Evolutionary conservation across 2,329 filamentous ascomycete species (phyloP).

Genomic region (Myriosclerotinia duriaeana): DNA sequence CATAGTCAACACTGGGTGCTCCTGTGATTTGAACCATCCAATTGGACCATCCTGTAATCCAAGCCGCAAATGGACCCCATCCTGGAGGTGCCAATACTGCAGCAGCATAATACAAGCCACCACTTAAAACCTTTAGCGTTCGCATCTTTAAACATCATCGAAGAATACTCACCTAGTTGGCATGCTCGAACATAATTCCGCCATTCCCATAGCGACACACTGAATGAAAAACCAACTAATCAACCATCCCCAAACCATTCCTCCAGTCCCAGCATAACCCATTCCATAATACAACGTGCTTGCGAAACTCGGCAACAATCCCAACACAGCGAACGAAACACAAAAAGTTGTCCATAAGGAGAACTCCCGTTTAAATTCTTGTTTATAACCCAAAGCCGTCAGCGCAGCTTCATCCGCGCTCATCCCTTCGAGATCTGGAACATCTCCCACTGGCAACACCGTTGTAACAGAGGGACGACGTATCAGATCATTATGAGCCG

Average conservation of each 20-base stretch:
- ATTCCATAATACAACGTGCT: constrained; percentile 71
- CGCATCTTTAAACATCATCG: not conserved
- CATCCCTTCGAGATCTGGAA: constrained; percentile 47
- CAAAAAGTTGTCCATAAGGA: constrained; percentile 73
- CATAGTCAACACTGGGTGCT: constrained; percentile 66
- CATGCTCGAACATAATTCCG: constrained; percentile 72
- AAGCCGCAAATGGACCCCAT: constrained; percentile 66
- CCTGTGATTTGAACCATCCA: constrained; percentile 67
- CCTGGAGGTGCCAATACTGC: constrained; percentile 67
- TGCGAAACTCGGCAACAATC: constrained; percentile 68
- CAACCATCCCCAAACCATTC: constrained; percentile 76
- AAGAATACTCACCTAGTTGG: constrained; percentile 54
- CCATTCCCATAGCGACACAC: constrained; percentile 67
- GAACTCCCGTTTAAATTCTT: constrained; percentile 63
- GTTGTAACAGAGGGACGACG: constrained; percentile 47
- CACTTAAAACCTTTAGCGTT: constrained; percentile 42
- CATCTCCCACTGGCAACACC: constrained; percentile 49
- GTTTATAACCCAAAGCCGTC: constrained; percentile 58
- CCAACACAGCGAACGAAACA: constrained; percentile 71
- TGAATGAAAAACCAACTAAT: constrained; percentile 72
- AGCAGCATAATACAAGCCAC: constrained; percentile 71
- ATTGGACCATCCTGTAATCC: constrained; percentile 70
- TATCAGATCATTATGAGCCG: constrained; percentile 26
- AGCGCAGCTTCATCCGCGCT: constrained; percentile 59
- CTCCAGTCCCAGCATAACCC: constrained; percentile 57